Evolutionary conservation across 2,329 filamentous ascomycete species (phyloP).

Genomic region (Fusarium veterinarium): DNA sequence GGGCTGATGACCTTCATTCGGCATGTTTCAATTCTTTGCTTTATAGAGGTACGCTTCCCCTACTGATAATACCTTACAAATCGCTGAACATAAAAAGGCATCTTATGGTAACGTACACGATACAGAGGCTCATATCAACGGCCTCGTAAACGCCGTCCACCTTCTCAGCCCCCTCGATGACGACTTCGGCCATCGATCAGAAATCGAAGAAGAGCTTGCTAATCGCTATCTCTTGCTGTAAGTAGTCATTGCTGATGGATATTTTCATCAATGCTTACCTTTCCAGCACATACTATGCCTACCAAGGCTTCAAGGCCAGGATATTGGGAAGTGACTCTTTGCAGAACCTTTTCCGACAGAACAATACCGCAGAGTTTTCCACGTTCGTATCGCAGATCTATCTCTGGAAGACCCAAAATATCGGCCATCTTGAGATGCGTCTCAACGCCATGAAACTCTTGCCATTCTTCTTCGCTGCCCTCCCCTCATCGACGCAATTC

Average conservation of each 20-base stretch:
- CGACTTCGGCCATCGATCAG: not conserved
- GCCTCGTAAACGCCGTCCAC: constrained; percentile 29
- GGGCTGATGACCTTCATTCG: constrained; percentile 34
- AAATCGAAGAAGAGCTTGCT: constrained; percentile 34
- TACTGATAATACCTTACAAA: accelerated
- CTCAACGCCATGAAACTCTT: constrained; percentile 28
- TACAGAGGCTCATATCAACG: constrained; percentile 37
- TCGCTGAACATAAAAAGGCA: not conserved
- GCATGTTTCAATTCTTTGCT: constrained; percentile 34
- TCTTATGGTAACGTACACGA: constrained; percentile 31
- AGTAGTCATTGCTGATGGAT: not conserved
- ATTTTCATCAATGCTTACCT: not conserved
- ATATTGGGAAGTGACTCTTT: constrained; percentile 27
- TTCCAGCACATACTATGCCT: constrained; percentile 26
- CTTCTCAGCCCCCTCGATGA: constrained; percentile 22
- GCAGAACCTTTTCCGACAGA: constrained; percentile 8
- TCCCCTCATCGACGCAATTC: constrained; percentile 1
- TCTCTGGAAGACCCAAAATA: constrained; percentile 33
- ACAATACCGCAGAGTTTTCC: constrained; percentile 13
- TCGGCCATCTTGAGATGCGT: constrained; percentile 30
- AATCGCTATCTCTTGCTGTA: constrained; percentile 40
- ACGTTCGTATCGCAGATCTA: constrained; percentile 27
- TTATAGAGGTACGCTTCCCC: constrained; percentile 21
- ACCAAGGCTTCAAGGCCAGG: constrained; percentile 38
- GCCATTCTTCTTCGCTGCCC: constrained; percentile 33